Base-by-base conservation (phyloP, 1,284 basidiomycete species). In the Chiua sp. region DNA sequence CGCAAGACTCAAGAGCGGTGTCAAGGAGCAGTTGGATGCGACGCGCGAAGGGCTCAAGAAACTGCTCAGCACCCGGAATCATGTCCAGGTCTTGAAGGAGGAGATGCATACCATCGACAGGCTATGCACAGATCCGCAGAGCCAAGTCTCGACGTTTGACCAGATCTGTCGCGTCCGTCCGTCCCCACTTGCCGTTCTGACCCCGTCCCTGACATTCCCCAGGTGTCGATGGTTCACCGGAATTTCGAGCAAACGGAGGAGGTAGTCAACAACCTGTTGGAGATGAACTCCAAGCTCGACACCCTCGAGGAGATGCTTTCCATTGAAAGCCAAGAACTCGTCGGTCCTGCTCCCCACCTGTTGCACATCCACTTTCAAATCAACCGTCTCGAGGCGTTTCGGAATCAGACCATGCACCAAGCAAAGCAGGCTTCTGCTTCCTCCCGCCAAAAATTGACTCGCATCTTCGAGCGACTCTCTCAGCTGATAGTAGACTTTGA, bases 221-320 rank as follows among this genome's bases (percentile, higher is more conserved):
- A 96, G 92, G 94, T 98, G 7, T 98, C 97, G 22, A 90, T 92
- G 79, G 93, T 98, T 2, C 98, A 99, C 73, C 86, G 96, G 16
- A 96, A 98, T 72, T 96, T 99, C 71, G 89, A 94, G 59, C 93
- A 94, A 65, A 98, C 96, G 5, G 92, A 96, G 70, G 94, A 96
- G 66, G 98, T 98, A 87, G 92, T 98, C 57, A 89, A 91, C 63
- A 96, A 97, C 72, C 84, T 99, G 37, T 83, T 94, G 39, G 90
- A 91, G 61, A 96, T 99, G 91, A 90, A 91, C 26, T 26, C 26
- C 26, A 26, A 26, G 26, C 26, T 99, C 26, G 88, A 93, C 65
- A 76, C 86, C 63, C 81, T 99, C 32, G 87, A 94, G 65, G 82
- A 84, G 47, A 87, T 97, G 81, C 86, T 99, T 48, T 84, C 84